Evolutionary conservation across 306 rosid species (phyloP).

Genomic region (Ormosia semicastrata): DNA sequence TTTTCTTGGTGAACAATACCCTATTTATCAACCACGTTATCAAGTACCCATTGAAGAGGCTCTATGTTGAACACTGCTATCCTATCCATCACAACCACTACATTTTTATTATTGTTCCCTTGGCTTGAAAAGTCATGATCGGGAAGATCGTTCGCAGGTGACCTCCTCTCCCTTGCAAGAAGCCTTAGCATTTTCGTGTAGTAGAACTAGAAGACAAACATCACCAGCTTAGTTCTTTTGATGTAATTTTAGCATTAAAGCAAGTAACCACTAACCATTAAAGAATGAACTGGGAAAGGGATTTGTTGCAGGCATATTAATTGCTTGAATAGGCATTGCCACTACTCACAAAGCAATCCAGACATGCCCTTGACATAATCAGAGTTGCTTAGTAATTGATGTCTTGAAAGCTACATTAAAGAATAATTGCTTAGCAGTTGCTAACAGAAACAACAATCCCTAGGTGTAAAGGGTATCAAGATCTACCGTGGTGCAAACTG

Average conservation of each 20-base stretch:
- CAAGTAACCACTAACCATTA: background rate
- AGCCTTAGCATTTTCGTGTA: conserved; percentile 10
- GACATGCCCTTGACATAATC: too few species aligned
- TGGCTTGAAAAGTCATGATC: conserved; percentile 16
- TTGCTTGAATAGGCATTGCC: background rate
- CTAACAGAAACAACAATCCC: too few species aligned
- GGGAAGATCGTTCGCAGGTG: conserved; percentile 15
- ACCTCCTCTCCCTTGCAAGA: background rate
- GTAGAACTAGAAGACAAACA: conserved; percentile 3
- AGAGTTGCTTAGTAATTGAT: too few species aligned
- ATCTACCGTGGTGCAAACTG: too few species aligned
- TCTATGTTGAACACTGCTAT: conserved; percentile 50
- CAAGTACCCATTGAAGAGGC: conserved; percentile 49
- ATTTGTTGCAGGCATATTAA: too few species aligned
- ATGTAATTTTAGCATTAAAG: background rate
- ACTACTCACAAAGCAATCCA: too few species aligned
- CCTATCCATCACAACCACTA: conserved; percentile 67
- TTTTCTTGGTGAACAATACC: too few species aligned
- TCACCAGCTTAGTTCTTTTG: background rate
- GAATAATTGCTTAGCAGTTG: background rate
- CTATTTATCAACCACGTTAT: conserved; percentile 45
- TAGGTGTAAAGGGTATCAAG: background rate
- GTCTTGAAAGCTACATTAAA: too few species aligned
- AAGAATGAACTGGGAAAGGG: conserved; percentile 1
- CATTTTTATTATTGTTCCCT: conserved; percentile 21